Percentiles rank a stretch among this genome's conserved stretches.
These are phyloP conservation scores for Microdochium paspali DNA, from an alignment of 2,329 filamentous ascomycete genomes.

Conservation along the genomic window DNA sequence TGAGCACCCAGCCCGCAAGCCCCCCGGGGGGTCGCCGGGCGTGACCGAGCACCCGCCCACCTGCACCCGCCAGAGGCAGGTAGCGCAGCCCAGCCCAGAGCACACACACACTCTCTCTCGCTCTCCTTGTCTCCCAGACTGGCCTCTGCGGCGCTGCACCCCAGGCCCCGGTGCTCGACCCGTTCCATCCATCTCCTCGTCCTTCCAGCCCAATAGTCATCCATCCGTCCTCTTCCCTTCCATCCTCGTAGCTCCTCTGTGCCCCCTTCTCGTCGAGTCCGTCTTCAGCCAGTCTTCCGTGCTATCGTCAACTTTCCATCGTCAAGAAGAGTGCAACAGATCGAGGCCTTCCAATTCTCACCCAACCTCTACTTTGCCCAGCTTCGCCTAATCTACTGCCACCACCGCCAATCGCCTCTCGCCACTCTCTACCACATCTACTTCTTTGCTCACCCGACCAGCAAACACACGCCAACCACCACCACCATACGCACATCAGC, in stretches of 20 bases:
- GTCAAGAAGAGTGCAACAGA: conserved; percentile 13
- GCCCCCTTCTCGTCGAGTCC: conserved; percentile 14
- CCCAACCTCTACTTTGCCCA: conserved; percentile 2
- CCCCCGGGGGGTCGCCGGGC: conserved; percentile 4
- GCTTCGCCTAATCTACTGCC: not conserved
- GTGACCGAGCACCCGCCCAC: no score
- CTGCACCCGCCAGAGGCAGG: no score
- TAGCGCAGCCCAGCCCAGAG: not conserved
- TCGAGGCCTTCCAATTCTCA: not conserved
- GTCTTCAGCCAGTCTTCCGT: conserved; percentile 9
- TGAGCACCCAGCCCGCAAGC: conserved; percentile 8
- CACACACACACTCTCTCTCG: not conserved
- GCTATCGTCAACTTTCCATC: conserved; percentile 12
- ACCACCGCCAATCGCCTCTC: not conserved
- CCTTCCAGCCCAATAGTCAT: conserved; percentile 7
- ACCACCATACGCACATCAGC: conserved; percentile 10
- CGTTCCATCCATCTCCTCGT: not conserved
- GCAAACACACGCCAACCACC: not conserved
- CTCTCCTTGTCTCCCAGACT: no score
- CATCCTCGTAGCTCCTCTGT: conserved; percentile 21
- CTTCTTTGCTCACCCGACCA: not conserved
- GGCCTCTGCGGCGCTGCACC: no score
- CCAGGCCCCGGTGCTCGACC: not conserved
- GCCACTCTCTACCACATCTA: not conserved
- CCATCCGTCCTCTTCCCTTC: conserved; percentile 11